Percentiles rank a stretch among this genome's conserved stretches.
These are phyloP conservation scores for Aspergillus bridgeri DNA, from an alignment of 495 filamentous ascomycete genomes.

Conservation along the genomic window DNA sequence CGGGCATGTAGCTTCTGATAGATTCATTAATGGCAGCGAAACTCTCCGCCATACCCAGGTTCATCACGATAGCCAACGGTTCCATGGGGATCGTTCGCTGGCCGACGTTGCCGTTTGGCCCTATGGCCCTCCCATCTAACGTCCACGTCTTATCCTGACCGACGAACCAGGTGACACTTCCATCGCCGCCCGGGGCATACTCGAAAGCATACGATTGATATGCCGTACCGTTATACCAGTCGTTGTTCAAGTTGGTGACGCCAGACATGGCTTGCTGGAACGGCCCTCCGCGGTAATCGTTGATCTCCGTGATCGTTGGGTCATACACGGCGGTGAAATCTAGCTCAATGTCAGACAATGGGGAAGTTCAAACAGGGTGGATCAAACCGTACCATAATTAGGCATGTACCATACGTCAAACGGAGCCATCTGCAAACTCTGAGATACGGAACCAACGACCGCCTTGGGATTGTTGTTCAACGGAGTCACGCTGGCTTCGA, in stretches of 20 bases:
- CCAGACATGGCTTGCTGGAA: constrained; percentile 73
- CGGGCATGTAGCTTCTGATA: constrained; percentile 57
- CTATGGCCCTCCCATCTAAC: constrained; percentile 59
- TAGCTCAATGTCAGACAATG: constrained; percentile 5
- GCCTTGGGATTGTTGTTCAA: constrained; percentile 46
- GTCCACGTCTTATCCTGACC: constrained; percentile 64
- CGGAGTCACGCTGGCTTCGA: constrained; percentile 62
- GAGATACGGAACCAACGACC: constrained; percentile 61
- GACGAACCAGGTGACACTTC: constrained; percentile 66
- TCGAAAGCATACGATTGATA: constrained; percentile 75
- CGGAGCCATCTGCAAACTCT: constrained; percentile 70
- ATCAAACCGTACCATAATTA: constrained; percentile 51
- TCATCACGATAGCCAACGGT: constrained; percentile 66
- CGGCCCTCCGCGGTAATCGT: constrained; percentile 62
- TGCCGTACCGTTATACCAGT: constrained; percentile 71
- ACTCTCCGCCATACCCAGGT: constrained; percentile 69
- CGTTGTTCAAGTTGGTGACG: constrained; percentile 67
- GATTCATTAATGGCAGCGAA: constrained; percentile 61
- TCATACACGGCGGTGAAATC: constrained; percentile 65
- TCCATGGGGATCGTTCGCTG: constrained; percentile 66
- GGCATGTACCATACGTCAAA: constrained; percentile 77
- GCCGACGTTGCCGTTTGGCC: constrained; percentile 73
- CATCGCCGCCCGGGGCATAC: constrained; percentile 61
- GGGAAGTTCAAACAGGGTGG: neutral
- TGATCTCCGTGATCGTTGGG: constrained; percentile 54